Evolutionary conservation across 306 rosid species (phyloP), one percentile per base, ranked within the genome.

Genomic region (Corylus americana): DNA sequence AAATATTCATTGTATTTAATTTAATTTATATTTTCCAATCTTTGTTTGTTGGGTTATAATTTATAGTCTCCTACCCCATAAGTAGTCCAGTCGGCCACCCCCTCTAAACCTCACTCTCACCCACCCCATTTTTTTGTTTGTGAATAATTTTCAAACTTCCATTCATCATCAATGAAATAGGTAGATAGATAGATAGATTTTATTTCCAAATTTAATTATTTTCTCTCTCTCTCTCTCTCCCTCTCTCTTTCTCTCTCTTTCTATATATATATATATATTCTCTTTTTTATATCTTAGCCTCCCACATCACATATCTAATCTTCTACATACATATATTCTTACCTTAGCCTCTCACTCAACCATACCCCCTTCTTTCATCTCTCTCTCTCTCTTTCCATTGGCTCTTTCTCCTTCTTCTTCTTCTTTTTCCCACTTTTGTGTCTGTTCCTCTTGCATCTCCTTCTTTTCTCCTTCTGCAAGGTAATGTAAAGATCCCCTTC

Each of bases 291-390:
- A n/a, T 37, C 16, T 68, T 68, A 29, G 45, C 70, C n/a, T 14
- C 17, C 35, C 67, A 12, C 48, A 37, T 37, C 71, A 73, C 77
- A 76, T 68, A 85, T 83, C 77, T 1, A 68, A 83, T 57, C 45
- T 57, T 68, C 17, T 1, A 77, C 77, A 81, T 69, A 73, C 66
- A 72, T 75, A 89, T 86, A 91, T 94, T 94, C 97, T 92, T 90
- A 83, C 87, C 94, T 85, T 78, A 83, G 86, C 78, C 20, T 83
- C 88, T 85, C 83, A 89, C 96, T 90, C 97, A 89, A 75, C 72
- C 85, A 64, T 31, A 70, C 69, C 71, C 44, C 70, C 27, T 31
- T 54, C 48, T 17, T 77, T 53, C 71, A 20, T 51, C 42, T 62
- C 71, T 73, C 62, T 55, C 70, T 68, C 20, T 4, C 68, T 73